Conservation (phyloP, 2,329 filamentous ascomycete genomes). For the Tolypocladium sp. region DNA sequence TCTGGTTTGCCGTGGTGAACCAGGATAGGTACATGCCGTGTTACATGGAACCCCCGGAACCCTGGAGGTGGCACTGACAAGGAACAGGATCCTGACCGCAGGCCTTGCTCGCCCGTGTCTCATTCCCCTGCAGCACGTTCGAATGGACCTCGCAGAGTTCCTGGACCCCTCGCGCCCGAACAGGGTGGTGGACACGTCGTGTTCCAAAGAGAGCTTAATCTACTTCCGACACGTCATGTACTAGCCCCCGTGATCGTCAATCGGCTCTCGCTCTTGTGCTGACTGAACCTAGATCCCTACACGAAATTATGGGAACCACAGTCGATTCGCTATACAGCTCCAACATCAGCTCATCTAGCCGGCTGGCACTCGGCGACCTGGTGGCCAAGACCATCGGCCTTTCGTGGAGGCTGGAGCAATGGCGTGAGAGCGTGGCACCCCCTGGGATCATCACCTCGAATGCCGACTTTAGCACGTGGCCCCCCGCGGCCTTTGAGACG, state of each 20-base stretch:
- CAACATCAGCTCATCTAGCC: constrained; percentile 8
- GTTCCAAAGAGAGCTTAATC: constrained; percentile 3
- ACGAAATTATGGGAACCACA: constrained; percentile 9
- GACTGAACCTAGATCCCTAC: constrained; percentile 7
- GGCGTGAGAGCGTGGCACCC: constrained; percentile 3
- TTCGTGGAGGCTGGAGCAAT: constrained; percentile 8
- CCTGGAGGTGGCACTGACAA: neutral
- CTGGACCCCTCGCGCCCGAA: neutral
- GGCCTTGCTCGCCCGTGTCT: constrained; percentile 12
- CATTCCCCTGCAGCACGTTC: constrained; percentile 7
- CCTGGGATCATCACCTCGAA: constrained; percentile 4
- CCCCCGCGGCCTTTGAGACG: neutral
- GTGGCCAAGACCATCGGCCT: constrained; percentile 9
- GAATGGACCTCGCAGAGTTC: constrained; percentile 3
- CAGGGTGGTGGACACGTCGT: neutral
- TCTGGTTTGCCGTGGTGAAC: constrained; percentile 22
- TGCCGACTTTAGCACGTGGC: constrained; percentile 3
- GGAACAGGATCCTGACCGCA: constrained; percentile 9
- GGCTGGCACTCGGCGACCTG: constrained; percentile 5
- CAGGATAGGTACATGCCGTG: constrained; percentile 13
- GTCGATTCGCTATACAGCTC: constrained; percentile 11
- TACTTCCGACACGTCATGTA: constrained; percentile 12
- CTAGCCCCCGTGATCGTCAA: neutral
- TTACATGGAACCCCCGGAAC: neutral
- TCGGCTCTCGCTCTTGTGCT: neutral